A percentile compares a stretch with the other conserved stretches of the same genome.
These are phyloP conservation scores for Trichoderma cornu-damae DNA, from an alignment of 2,329 filamentous ascomycete genomes.

Conservation along the genomic window DNA sequence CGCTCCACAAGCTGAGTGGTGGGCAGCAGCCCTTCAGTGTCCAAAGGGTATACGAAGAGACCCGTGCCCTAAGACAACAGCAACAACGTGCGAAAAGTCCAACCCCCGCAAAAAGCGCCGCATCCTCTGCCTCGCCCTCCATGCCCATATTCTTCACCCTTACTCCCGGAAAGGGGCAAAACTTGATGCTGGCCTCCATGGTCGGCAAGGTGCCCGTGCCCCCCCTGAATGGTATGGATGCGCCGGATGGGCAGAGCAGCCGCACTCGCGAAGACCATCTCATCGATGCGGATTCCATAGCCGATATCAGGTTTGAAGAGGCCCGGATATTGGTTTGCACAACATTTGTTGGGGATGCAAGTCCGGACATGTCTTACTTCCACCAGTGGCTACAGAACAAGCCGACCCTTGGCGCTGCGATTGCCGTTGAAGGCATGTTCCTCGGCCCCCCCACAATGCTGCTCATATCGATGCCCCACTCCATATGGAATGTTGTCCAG, in stretches of 20 bases:
- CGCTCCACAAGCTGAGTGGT: constrained; percentile 49
- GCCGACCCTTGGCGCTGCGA: constrained; percentile 51
- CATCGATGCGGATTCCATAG: constrained; percentile 45
- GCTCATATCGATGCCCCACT: constrained; percentile 60
- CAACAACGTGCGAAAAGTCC: constrained; percentile 38
- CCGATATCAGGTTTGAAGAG: constrained; percentile 57
- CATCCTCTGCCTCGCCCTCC: constrained; percentile 30
- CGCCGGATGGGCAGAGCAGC: constrained; percentile 23
- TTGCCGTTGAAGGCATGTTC: constrained; percentile 63
- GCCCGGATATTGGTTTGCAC: constrained; percentile 61
- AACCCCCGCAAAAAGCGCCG: constrained; percentile 39
- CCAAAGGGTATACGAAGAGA: constrained; percentile 54
- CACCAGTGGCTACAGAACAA: constrained; percentile 61
- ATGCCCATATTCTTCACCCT: constrained; percentile 52
- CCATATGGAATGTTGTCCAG: constrained; percentile 59
- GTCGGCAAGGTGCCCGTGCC: constrained; percentile 29
- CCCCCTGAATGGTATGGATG: constrained; percentile 28
- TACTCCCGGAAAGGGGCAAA: constrained; percentile 49
- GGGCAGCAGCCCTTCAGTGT: constrained; percentile 49
- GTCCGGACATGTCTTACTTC: constrained; percentile 60
- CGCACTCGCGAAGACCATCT: constrained; percentile 35
- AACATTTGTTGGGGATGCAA: constrained; percentile 61
- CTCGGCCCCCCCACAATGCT: constrained; percentile 61
- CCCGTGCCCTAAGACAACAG: constrained; percentile 40
- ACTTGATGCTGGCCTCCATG: constrained; percentile 49